These are phyloP conservation scores for Pogostemon cablin DNA, from an alignment of 257 asterid species.

Conservation along the genomic window DNA sequence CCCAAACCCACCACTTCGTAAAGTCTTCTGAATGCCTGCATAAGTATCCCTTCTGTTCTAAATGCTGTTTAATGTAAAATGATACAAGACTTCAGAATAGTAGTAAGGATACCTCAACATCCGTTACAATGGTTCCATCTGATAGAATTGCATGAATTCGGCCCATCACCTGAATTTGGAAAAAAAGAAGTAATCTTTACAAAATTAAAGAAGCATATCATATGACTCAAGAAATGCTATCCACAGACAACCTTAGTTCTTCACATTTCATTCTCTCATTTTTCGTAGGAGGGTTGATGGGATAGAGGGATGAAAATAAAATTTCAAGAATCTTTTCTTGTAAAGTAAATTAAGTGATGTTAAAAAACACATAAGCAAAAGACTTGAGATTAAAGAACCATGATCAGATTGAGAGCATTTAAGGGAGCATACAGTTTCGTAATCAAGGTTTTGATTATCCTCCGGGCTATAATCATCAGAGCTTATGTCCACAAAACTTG, in stretches of 20 bases:
- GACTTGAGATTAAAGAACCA: background rate
- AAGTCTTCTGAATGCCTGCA: constrained; percentile 80
- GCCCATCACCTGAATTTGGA: constrained; percentile 68
- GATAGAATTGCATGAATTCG: constrained; percentile 76
- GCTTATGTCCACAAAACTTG: constrained; percentile 75
- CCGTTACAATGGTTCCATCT: constrained; percentile 75
- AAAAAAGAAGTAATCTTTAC: background rate
- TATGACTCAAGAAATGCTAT: no score
- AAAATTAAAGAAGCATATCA: constrained; percentile 14
- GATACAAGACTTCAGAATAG: background rate
- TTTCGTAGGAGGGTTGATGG: no score
- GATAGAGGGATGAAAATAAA: no score
- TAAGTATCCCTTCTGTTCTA: background rate
- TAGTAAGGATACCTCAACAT: constrained; percentile 59
- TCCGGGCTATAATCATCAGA: constrained; percentile 62
- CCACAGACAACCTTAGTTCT: no score
- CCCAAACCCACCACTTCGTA: constrained; percentile 89
- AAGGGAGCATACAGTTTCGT: constrained; percentile 59
- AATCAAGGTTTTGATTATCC: constrained; percentile 82
- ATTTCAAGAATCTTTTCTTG: no score
- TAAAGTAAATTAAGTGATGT: no score
- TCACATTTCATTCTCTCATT: no score
- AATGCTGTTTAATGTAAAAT: background rate
- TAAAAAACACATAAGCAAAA: no score
- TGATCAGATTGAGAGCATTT: background rate